Conservation (phyloP, 2,329 filamentous ascomycete genomes). For the Rhytidhysteron rufulum region DNA sequence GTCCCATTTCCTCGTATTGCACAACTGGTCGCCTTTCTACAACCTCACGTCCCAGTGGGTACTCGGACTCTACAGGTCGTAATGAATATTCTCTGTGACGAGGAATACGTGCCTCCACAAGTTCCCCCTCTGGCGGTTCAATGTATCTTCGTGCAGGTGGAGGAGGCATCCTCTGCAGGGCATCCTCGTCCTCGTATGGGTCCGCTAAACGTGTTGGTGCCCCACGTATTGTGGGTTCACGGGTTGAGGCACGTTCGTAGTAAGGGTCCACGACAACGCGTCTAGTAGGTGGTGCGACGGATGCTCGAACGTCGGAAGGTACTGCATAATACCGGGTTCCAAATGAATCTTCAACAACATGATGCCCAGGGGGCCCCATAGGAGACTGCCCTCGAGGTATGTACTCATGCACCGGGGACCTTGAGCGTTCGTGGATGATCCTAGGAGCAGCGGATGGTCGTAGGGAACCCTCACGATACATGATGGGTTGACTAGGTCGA, state of each 20-base stretch:
- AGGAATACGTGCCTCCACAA: slow-evolving; percentile 52
- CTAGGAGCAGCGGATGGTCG: slow-evolving; percentile 32
- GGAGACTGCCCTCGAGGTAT: slow-evolving; percentile 35
- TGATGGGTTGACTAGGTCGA: slow-evolving; percentile 26
- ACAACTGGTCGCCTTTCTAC: slow-evolving; percentile 23
- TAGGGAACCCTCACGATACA: slow-evolving; percentile 36
- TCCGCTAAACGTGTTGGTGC: slow-evolving; percentile 50
- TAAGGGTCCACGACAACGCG: slow-evolving; percentile 54
- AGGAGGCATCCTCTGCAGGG: slow-evolving; percentile 39
- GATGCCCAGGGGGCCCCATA: slow-evolving; percentile 47
- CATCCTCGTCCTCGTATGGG: slow-evolving; percentile 38
- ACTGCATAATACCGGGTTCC: slow-evolving; percentile 73
- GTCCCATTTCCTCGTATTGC: slow-evolving; percentile 35
- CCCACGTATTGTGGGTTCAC: slow-evolving; percentile 50
- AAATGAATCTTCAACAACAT: slow-evolving; percentile 77
- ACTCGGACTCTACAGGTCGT: slow-evolving; percentile 41
- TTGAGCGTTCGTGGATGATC: slow-evolving; percentile 41
- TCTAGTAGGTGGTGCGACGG: slow-evolving; percentile 49
- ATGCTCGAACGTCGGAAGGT: slow-evolving; percentile 48
- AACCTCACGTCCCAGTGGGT: slow-evolving; percentile 19
- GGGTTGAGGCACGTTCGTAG: slow-evolving; percentile 62
- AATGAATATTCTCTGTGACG: slow-evolving; percentile 57
- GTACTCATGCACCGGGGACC: slow-evolving; percentile 39
- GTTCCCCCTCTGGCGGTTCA: slow-evolving; percentile 58
- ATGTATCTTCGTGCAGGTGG: slow-evolving; percentile 50